Percentiles rank a stretch among this genome's conserved stretches.
phyloP scores from a whole-genome alignment of 2,329 filamentous ascomycete species.

The Cladosporium colombiae region DNA sequence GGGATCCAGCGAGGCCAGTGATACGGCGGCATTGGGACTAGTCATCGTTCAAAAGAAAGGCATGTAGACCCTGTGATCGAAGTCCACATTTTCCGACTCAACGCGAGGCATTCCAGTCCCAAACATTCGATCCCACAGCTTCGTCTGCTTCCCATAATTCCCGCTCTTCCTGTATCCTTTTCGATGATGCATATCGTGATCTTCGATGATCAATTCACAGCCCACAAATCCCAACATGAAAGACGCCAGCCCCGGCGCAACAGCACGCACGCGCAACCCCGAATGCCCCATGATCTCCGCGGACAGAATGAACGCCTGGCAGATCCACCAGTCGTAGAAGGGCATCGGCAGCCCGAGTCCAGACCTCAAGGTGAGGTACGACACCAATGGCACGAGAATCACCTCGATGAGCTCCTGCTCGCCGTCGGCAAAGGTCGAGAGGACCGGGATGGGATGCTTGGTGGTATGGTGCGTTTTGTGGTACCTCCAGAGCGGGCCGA shows the following conservation, averaged over 20 bases:
- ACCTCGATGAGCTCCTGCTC: slow-evolving; percentile 34
- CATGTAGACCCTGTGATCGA: background rate
- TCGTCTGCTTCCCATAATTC: slow-evolving; percentile 46
- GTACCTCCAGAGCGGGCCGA: slow-evolving; percentile 44
- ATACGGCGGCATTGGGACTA: slow-evolving; percentile 60
- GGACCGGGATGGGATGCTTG: slow-evolving; percentile 48
- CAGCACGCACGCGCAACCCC: slow-evolving; percentile 42
- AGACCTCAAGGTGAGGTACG: slow-evolving; percentile 43
- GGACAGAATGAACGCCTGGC: slow-evolving; percentile 47
- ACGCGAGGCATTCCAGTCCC: slow-evolving; percentile 41
- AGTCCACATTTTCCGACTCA: slow-evolving; percentile 27
- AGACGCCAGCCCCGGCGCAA: slow-evolving; percentile 39
- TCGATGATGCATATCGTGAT: slow-evolving; percentile 45
- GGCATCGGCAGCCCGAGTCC: slow-evolving; percentile 48
- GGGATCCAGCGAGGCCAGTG: slow-evolving; percentile 91
- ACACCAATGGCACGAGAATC: slow-evolving; percentile 26
- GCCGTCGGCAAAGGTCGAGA: slow-evolving; percentile 46
- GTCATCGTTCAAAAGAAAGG: background rate
- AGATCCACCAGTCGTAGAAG: slow-evolving; percentile 53
- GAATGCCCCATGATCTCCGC: slow-evolving; percentile 44
- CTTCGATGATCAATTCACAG: slow-evolving; percentile 46
- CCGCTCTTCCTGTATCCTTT: slow-evolving; percentile 42
- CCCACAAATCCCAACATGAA: slow-evolving; percentile 39
- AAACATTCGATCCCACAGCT: slow-evolving; percentile 42
- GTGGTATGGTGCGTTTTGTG: slow-evolving; percentile 51